A percentile compares a stretch with the other conserved stretches of the same genome.
These are phyloP conservation scores for Phaeosphaeria sp. DNA, from an alignment of 2,329 filamentous ascomycete species.

Conservation along the genomic window DNA sequence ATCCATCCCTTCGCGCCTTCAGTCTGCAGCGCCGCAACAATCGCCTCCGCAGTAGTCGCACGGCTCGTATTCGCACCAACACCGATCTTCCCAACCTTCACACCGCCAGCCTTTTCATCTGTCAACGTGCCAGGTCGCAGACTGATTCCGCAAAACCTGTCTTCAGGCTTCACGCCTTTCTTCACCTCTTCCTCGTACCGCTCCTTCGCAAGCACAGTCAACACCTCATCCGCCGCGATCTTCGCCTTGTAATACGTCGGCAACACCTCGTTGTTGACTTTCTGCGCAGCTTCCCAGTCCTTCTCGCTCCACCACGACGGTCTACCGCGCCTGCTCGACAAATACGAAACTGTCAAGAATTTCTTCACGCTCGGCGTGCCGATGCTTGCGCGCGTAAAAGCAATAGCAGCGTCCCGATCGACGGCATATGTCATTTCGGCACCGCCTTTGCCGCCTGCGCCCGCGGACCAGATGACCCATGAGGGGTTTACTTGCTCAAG, in stretches of 20 bases:
- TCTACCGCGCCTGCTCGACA: slow-evolving; percentile 56
- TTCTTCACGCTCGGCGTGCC: slow-evolving; percentile 56
- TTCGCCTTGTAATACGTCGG: slow-evolving; percentile 62
- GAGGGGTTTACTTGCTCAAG: slow-evolving; percentile 67
- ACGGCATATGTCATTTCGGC: slow-evolving; percentile 58
- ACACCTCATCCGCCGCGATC: slow-evolving; percentile 62
- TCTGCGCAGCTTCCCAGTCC: slow-evolving; percentile 54
- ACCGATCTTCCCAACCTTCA: slow-evolving; percentile 56
- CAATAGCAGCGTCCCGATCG: slow-evolving; percentile 62
- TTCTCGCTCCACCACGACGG: slow-evolving; percentile 60
- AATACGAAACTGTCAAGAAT: slow-evolving; percentile 62
- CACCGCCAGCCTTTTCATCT: slow-evolving; percentile 56
- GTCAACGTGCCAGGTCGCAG: slow-evolving; percentile 59
- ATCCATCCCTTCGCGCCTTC: slow-evolving; percentile 59
- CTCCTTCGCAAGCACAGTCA: slow-evolving; percentile 53
- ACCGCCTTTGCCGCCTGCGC: slow-evolving; percentile 64
- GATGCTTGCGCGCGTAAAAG: slow-evolving; percentile 59
- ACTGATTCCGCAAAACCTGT: slow-evolving; percentile 58
- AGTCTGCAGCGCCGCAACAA: slow-evolving; percentile 56
- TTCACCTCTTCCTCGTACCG: slow-evolving; percentile 36
- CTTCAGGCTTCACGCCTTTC: slow-evolving; percentile 28
- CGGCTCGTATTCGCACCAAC: slow-evolving; percentile 53
- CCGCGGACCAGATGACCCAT: slow-evolving; percentile 73
- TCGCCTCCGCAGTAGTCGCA: slow-evolving; percentile 60
- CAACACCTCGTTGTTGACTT: slow-evolving; percentile 57